Evolutionary conservation across 2,329 filamentous ascomycete species (phyloP).

Genomic region (Neofusicoccum kwambonambiense): DNA sequence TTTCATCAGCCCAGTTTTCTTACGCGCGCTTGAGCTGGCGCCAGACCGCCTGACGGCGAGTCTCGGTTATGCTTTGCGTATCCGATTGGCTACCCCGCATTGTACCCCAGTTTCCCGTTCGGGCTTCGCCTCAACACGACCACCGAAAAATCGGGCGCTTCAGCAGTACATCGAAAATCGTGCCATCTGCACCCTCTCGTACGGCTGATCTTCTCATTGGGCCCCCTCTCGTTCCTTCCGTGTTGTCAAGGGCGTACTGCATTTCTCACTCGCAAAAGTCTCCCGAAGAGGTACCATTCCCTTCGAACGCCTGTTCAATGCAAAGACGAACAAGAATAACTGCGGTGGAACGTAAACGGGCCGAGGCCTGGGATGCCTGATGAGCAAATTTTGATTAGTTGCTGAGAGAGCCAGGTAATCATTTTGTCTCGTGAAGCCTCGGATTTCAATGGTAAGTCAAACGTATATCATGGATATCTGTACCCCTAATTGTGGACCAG

Average conservation of each 20-base stretch:
- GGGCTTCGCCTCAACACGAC: background rate
- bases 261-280: background rate
- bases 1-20: conserved; percentile 8
- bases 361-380: conserved; percentile 1
- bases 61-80: background rate
- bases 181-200: background rate
- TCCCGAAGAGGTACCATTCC: background rate
- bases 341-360: background rate
- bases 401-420: background rate
- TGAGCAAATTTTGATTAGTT: background rate
- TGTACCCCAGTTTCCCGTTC: background rate
- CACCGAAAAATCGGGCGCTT: background rate
- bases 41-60: background rate
- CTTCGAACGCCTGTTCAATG: background rate
- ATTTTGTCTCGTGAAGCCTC: conserved; percentile 3
- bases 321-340: background rate
- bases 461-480: conserved; percentile 1
- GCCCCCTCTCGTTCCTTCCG: background rate
- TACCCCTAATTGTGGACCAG: background rate
- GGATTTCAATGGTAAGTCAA: background rate
- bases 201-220: background rate
- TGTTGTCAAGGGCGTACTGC: background rate
- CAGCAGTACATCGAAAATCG: background rate
- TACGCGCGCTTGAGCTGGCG: background rate
- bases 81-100: conserved; percentile 9